Conservation (phyloP, 1,139 yeast species). For the Kodamaea suecica region DNA sequence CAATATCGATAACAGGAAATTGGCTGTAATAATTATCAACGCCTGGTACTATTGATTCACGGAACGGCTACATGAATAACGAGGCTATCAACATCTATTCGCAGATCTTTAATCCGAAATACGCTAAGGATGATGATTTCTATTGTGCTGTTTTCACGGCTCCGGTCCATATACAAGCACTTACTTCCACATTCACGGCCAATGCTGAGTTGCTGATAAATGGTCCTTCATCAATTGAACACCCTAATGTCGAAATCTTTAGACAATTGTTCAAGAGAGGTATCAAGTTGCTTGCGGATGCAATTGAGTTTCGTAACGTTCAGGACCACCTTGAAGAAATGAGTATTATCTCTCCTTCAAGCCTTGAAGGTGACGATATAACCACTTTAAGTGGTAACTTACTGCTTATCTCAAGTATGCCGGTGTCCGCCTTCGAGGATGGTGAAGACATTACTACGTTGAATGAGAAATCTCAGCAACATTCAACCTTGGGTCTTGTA, state of each 20-base stretch:
- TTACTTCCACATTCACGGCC: constrained; percentile 23
- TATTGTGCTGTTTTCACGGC: constrained; percentile 26
- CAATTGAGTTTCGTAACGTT: constrained; percentile 10
- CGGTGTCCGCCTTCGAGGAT: constrained; percentile 16
- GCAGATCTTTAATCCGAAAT: constrained; percentile 22
- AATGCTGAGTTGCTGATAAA: constrained; percentile 18
- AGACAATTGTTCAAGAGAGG: constrained; percentile 24
- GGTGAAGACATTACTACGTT: constrained; percentile 33
- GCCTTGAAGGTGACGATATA: constrained; percentile 21
- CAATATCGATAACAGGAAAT: too few relatives aligned
- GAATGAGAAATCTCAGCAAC: constrained; percentile 17
- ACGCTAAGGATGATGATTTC: constrained; percentile 21
- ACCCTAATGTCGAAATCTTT: constrained; percentile 10
- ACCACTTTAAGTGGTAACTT: constrained; percentile 18
- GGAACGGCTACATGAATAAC: constrained; percentile 15
- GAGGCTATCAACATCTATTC: constrained; percentile 17
- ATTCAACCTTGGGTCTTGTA: too few relatives aligned
- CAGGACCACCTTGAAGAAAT: neutral
- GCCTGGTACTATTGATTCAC: too few relatives aligned
- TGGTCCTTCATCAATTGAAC: constrained; percentile 10
- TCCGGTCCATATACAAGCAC: constrained; percentile 25
- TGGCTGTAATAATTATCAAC: too few relatives aligned
- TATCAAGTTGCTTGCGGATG: constrained; percentile 19
- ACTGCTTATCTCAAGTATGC: constrained; percentile 8
- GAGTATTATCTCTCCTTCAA: too few relatives aligned